Percentiles rank a stretch among this genome's conserved stretches.
phyloP scores from a whole-genome alignment of 1,284 basidiomycete species.

The Neolentinus lepideus region DNA sequence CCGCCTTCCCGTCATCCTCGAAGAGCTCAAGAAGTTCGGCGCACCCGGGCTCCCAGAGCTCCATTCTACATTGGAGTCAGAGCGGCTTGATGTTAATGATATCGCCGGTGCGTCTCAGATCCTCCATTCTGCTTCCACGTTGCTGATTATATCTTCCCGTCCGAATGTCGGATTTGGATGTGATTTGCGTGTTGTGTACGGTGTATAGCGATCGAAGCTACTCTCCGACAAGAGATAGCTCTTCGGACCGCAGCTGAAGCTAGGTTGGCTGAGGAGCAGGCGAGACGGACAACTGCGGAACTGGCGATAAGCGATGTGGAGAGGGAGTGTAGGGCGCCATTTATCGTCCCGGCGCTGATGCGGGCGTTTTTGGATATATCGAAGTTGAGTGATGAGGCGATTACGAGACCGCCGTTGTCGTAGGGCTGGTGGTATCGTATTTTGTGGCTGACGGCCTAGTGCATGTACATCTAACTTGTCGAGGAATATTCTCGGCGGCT shows the following conservation, averaged over 20 bases:
- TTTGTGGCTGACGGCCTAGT: not conserved
- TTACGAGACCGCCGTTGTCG: not conserved
- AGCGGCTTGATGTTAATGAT: not conserved
- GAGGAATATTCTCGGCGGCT: no score
- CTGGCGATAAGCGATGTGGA: slow-evolving; percentile 27
- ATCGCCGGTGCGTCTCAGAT: not conserved
- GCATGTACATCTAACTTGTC: no score
- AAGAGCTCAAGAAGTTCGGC: slow-evolving; percentile 18
- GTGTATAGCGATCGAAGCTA: not conserved
- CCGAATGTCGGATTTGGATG: no score
- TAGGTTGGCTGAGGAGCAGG: slow-evolving; percentile 25
- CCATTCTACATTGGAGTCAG: not conserved
- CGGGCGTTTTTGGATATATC: slow-evolving; percentile 35
- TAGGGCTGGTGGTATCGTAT: not conserved
- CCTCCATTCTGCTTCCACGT: no score
- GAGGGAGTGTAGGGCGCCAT: slow-evolving; percentile 34
- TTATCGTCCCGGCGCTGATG: slow-evolving; percentile 38
- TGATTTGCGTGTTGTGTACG: not conserved
- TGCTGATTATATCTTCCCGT: no score
- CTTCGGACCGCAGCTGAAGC: slow-evolving; percentile 5
- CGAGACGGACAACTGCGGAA: slow-evolving; percentile 25
- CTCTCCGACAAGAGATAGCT: not conserved
- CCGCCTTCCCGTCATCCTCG: slow-evolving; percentile 22
- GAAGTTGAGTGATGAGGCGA: slow-evolving; percentile 33
- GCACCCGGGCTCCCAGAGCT: slow-evolving; percentile 11